Conservation (phyloP, 441 rosid species). For the Syzygium malaccense region DNA sequence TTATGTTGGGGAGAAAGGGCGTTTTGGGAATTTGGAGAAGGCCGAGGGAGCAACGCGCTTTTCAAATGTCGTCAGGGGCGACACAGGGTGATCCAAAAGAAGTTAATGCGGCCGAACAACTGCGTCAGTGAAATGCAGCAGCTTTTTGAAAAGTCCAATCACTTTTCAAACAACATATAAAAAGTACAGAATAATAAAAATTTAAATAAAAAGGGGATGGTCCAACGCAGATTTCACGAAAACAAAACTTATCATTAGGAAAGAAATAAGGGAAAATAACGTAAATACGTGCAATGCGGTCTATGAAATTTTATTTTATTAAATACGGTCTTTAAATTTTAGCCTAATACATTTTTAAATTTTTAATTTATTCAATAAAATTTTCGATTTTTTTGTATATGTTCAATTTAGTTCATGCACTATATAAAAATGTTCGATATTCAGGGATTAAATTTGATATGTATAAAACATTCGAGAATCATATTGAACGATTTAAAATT, state of each 20-base stretch:
- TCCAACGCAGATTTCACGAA: neutral
- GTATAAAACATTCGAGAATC: no score
- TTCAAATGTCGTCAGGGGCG: no score
- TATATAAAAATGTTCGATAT: no score
- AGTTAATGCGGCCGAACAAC: neutral
- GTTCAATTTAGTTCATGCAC: no score
- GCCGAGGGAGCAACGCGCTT: no score
- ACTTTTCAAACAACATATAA: neutral
- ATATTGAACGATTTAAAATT: no score
- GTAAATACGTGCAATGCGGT: accelerated
- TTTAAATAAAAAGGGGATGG: neutral
- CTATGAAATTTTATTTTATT: no score
- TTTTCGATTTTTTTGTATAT: no score
- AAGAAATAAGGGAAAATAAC: no score
- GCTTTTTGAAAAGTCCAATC: neutral
- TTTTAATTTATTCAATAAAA: no score
- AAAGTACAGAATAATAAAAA: neutral
- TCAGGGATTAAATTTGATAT: no score
- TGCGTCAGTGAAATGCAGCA: neutral
- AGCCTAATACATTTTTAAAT: accelerated
- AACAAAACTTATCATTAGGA: neutral
- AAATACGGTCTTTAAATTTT: accelerated
- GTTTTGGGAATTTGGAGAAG: neutral
- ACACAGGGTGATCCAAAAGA: neutral
- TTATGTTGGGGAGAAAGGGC: neutral